Conservation (phyloP, 192 early-diverging fungal species). For the Umbelopsis ramanniana region DNA sequence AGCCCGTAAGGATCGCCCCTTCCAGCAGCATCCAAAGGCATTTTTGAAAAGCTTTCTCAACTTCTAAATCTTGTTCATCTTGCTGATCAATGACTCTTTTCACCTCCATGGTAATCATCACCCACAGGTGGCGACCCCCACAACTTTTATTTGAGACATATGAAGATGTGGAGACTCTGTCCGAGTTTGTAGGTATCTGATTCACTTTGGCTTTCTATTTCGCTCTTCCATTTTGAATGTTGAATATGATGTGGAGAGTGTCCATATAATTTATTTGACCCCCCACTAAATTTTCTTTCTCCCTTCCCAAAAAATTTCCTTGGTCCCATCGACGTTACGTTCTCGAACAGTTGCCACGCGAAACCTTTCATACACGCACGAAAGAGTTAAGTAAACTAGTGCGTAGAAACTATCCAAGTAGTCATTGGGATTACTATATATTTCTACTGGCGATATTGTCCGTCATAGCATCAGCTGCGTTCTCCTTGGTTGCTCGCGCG, state of each 20-base stretch:
- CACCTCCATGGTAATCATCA: constrained; percentile 12
- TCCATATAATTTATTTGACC: not conserved
- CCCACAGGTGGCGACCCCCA: constrained; percentile 14
- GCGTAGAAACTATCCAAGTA: constrained; percentile 18
- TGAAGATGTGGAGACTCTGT: not conserved
- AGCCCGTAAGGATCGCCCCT: constrained; percentile 6
- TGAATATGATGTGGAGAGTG: not conserved
- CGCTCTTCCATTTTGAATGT: not conserved
- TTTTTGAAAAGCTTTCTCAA: not conserved
- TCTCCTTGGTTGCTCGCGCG: constrained; percentile 29
- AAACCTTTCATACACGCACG: constrained; percentile 17
- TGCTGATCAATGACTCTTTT: not conserved
- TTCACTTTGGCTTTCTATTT: not conserved
- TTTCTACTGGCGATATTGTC: constrained; percentile 18
- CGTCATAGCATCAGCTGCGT: constrained; percentile 27
- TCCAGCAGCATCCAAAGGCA: not conserved
- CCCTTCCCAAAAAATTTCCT: no score
- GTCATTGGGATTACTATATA: constrained; percentile 17
- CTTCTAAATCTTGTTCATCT: not conserved
- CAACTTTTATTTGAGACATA: not conserved
- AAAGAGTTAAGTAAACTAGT: not conserved
- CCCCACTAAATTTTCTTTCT: no score
- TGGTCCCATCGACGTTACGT: not conserved
- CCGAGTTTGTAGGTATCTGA: constrained; percentile 8
- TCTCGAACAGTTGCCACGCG: constrained; percentile 1